Base-by-base conservation (phyloP, 1,284 basidiomycete species). In the Apiotrichum mycotoxinovorans region DNA sequence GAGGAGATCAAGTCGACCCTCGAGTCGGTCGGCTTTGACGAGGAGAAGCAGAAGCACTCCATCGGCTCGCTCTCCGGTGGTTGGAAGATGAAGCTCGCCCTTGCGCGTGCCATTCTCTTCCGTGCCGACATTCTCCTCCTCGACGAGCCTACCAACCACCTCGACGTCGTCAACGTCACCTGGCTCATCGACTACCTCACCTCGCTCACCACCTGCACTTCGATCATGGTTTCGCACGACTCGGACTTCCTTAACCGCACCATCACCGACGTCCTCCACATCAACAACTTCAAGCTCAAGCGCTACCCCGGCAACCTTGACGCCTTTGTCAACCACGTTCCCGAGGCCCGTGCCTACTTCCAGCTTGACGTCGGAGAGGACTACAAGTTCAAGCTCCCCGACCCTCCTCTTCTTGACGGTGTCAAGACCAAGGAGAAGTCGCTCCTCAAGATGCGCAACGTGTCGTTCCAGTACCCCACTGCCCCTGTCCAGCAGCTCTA, bases 21-120 rank as follows among this genome's bases (percentile, higher is more conserved):
- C 62, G 84, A 86, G 45, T 87, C 89, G 60, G 93, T 97, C 76
- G 93, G 93, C 65, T 97, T 97, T 84, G 85, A 81, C 64, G 87
- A 87, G 61, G 88, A 87, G 74, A 87, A 92, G 69, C 93, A 96
- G 80, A 80, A 80, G 67, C 83, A 89, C 66, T 80, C 91, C 44
- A 96, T 96, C 66, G 91, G 92, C 66, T 87, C 86, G 62, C 82
- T 99, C 54, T 98, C 95, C 49, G 96, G 96, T 85, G 96, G 96
- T 82, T 98, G 96, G 96, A 97, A 98, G 85, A 98, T 98, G 96
- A 98, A 98, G 85, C 87, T 98, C 66, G 96, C 95, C 33, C 86
- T 98, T 61, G 96, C 96, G 57, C 87, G 96, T 69, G 96, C 96
- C 58, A 96, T 99, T 83, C 85, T 98, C 58, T 98, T 98, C 90